Percentiles rank a stretch among this genome's conserved stretches.
phyloP scores from a whole-genome alignment of 352 stramenopile genomes.

The Globisporangium carolinianum region DNA sequence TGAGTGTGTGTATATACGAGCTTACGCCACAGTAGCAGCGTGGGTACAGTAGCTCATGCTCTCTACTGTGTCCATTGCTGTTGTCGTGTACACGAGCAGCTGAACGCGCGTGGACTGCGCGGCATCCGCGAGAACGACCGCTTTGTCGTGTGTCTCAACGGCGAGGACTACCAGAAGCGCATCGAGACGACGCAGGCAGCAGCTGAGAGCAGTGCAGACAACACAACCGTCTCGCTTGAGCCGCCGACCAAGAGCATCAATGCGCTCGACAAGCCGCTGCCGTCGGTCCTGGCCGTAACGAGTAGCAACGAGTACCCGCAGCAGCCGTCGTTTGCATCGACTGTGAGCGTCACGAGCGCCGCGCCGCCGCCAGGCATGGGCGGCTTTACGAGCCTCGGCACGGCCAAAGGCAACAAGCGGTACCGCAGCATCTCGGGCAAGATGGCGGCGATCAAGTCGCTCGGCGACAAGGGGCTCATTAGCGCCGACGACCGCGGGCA shows the following conservation, averaged over 20 bases:
- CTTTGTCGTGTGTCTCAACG: slow-evolving; percentile 62
- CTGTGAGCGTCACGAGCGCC: not conserved
- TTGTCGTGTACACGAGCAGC: slow-evolving; percentile 14
- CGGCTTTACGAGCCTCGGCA: slow-evolving; percentile 20
- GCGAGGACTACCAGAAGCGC: slow-evolving; percentile 61
- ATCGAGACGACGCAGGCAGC: slow-evolving; percentile 7
- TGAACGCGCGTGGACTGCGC: slow-evolving; percentile 66
- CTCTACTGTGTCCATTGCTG: slow-evolving; percentile 5
- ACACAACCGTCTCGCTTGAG: not conserved
- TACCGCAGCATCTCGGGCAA: slow-evolving; percentile 74
- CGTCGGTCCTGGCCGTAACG: not conserved
- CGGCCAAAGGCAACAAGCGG: slow-evolving; percentile 57
- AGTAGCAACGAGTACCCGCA: slow-evolving; percentile 11
- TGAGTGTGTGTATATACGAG: not conserved
- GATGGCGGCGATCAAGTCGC: slow-evolving; percentile 78
- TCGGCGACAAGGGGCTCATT: slow-evolving; percentile 68
- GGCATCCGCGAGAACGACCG: slow-evolving; percentile 73
- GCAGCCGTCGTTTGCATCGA: slow-evolving; percentile 7
- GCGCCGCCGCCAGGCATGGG: slow-evolving; percentile 20
- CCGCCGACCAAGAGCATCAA: not conserved
- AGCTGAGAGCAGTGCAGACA: not conserved
- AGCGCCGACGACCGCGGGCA: slow-evolving; percentile 58
- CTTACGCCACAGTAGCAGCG: not conserved
- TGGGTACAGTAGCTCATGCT: not conserved
- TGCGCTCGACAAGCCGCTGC: not conserved